Evolutionary conservation across 2,329 filamentous ascomycete genomes (phyloP).

Genomic region (Alternaria sp.): DNA sequence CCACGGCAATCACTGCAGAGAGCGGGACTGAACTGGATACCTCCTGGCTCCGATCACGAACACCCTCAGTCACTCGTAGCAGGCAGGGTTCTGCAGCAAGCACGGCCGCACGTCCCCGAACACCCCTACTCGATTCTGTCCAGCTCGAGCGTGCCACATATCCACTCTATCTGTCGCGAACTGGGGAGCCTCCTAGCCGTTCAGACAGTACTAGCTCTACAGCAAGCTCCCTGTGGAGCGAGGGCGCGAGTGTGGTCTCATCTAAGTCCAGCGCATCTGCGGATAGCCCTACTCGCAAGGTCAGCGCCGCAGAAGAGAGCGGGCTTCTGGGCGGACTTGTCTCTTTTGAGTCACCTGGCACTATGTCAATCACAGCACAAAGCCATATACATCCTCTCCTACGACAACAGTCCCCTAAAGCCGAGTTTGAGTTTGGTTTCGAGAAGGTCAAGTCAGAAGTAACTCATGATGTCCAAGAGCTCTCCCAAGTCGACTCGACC

Average conservation of each 20-base stretch:
- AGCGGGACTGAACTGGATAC: conserved; percentile 22
- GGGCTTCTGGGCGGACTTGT: conserved; percentile 40
- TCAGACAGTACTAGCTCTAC: conserved; percentile 37
- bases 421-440: conserved; percentile 15
- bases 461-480: background rate
- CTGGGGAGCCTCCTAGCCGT: conserved; percentile 22
- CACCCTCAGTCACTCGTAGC: conserved; percentile 18
- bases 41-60: conserved; percentile 26
- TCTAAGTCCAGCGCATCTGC: conserved; percentile 37
- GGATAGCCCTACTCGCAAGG: conserved; percentile 15
- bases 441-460: background rate
- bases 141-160: conserved; percentile 24
- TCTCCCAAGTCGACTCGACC: background rate
- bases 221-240: conserved; percentile 39
- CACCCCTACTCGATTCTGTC: conserved; percentile 30
- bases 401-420: conserved; percentile 5
- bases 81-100: conserved; percentile 16
- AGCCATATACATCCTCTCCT: conserved; percentile 17
- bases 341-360: conserved; percentile 19
- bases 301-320: conserved; percentile 27
- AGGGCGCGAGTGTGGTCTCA: conserved; percentile 33
- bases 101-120: conserved; percentile 22
- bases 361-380: conserved; percentile 10
- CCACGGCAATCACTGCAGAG: conserved; percentile 20
- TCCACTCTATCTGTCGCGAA: background rate